These are phyloP conservation scores for Phytophthora idaei DNA, from an alignment of 352 stramenopile species.

Conservation along the genomic window DNA sequence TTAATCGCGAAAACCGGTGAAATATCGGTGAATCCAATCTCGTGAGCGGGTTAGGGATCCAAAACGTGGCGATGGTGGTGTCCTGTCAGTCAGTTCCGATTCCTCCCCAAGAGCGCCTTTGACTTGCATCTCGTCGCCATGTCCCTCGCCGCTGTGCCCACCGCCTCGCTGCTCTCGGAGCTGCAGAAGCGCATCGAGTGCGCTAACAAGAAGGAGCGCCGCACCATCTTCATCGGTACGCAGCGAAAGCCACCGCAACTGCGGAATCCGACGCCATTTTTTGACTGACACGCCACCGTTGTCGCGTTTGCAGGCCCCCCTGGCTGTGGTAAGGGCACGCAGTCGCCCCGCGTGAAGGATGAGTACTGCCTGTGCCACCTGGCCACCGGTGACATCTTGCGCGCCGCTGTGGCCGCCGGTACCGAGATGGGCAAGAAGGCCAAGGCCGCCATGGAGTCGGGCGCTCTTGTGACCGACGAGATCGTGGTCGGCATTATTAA, in stretches of 20 bases:
- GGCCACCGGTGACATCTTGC: constrained; percentile 99
- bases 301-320: constrained; percentile 66
- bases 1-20: background rate
- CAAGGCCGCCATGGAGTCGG: constrained; percentile 98
- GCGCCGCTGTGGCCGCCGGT: constrained; percentile 94
- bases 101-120: constrained; percentile 11
- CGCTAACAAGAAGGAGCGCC: constrained; percentile 92
- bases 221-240: constrained; percentile 94
- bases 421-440: constrained; percentile 98
- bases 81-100: constrained; percentile 35
- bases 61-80: constrained; percentile 19
- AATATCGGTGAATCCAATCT: constrained; percentile 7
- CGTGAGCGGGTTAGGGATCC: constrained; percentile 7
- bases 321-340: constrained; percentile 98
- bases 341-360: constrained; percentile 97
- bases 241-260: background rate
- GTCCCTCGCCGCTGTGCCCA: constrained; percentile 83
- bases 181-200: constrained; percentile 93
- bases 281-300: constrained; percentile 6
- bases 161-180: constrained; percentile 88
- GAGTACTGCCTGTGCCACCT: constrained; percentile 98
- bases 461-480: constrained; percentile 95
- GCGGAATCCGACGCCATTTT: background rate
- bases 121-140: constrained; percentile 19
- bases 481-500: constrained; percentile 99